Conservation (phyloP, 352 stramenopile genomes). For the Globisporangium abappressorium region DNA sequence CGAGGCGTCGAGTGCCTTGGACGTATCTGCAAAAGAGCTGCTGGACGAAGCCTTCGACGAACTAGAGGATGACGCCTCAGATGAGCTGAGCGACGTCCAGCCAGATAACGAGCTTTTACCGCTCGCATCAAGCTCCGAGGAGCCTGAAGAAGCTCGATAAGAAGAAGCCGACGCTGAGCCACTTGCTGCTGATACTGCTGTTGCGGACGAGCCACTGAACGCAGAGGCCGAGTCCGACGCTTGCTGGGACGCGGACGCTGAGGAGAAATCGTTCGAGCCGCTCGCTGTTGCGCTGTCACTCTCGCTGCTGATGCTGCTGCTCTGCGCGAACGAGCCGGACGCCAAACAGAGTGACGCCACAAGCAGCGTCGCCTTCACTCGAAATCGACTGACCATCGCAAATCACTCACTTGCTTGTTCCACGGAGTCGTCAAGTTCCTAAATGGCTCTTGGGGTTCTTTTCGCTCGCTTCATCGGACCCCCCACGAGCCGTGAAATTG, state of each 20-base stretch:
- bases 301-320: background rate
- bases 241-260: background rate
- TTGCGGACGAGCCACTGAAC: background rate
- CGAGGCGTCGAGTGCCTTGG: no score
- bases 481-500: background rate
- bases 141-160: background rate
- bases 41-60: background rate
- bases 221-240: background rate
- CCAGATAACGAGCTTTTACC: background rate
- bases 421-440: constrained; percentile 5
- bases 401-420: background rate
- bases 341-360: constrained; percentile 4
- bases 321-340: background rate
- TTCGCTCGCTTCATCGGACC: background rate
- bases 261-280: background rate
- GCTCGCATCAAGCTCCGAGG: background rate
- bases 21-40: no score
- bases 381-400: constrained; percentile 7
- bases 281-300: constrained; percentile 1
- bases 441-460: background rate
- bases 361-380: constrained; percentile 7
- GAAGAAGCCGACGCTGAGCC: background rate
- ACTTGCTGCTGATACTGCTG: no score
- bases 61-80: background rate
- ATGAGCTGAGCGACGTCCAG: background rate